These are phyloP conservation scores for Pyrenula aspistea DNA, from an alignment of 495 filamentous ascomycete genomes.

Conservation along the genomic window DNA sequence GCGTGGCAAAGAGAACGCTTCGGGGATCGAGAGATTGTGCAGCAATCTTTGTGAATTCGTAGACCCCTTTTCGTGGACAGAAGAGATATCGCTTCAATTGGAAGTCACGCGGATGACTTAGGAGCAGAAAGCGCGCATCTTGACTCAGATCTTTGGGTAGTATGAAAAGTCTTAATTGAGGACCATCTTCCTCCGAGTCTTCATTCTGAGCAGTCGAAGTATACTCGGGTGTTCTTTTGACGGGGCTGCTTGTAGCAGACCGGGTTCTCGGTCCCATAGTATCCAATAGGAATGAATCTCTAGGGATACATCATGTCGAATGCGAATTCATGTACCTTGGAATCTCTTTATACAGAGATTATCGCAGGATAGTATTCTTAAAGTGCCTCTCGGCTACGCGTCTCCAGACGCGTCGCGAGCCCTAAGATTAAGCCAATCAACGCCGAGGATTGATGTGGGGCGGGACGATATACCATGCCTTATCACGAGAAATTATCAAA, in stretches of 20 bases:
- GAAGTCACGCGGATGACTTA: slow-evolving; percentile 64
- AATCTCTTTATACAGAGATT: too few relatives aligned
- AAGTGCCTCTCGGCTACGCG: too few relatives aligned
- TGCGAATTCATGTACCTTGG: too few relatives aligned
- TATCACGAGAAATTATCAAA: too few relatives aligned
- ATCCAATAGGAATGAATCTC: not conserved
- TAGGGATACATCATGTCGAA: too few relatives aligned
- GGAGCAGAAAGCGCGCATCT: slow-evolving; percentile 57
- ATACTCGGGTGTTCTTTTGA: not conserved
- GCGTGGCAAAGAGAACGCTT: slow-evolving; percentile 21
- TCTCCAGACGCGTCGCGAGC: too few relatives aligned
- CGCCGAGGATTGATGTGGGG: too few relatives aligned
- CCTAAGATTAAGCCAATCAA: too few relatives aligned
- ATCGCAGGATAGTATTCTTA: too few relatives aligned
- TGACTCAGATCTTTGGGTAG: slow-evolving; percentile 55
- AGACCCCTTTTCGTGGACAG: slow-evolving; percentile 68
- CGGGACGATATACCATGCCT: too few relatives aligned
- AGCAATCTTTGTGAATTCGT: slow-evolving; percentile 73
- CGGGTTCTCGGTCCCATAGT: slow-evolving; percentile 21
- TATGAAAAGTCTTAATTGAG: slow-evolving; percentile 62
- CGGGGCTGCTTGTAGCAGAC: slow-evolving; percentile 8
- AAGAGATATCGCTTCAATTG: slow-evolving; percentile 62
- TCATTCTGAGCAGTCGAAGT: slow-evolving; percentile 7
- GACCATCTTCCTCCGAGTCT: slow-evolving; percentile 14
- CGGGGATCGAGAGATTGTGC: slow-evolving; percentile 33